Conservation (phyloP, 352 stramenopile genomes). For the Aphanomyces cochlioides region DNA sequence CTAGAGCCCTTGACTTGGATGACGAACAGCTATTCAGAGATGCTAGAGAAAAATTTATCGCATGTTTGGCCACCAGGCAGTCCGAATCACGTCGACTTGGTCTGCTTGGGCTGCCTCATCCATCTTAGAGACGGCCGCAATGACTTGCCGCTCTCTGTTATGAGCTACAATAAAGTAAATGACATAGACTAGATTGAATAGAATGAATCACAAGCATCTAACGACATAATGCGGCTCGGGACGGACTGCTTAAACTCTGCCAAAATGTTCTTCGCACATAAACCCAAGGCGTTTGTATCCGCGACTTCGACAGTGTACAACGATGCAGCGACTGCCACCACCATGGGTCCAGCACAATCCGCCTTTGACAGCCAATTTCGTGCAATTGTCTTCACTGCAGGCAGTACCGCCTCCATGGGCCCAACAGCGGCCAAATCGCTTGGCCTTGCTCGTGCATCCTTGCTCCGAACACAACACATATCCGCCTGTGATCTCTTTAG, state of each 20-base stretch:
- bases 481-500: neutral
- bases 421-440: conserved; percentile 26
- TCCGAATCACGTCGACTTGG: neutral
- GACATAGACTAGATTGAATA: neutral
- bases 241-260: too few relatives aligned
- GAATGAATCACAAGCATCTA: neutral
- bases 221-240: neutral
- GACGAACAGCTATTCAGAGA: neutral
- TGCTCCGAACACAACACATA: neutral
- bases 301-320: neutral
- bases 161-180: neutral
- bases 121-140: neutral
- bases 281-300: conserved; percentile 23
- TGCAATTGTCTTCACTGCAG: neutral
- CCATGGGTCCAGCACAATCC: conserved; percentile 30
- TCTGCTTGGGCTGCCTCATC: neutral
- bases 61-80: neutral
- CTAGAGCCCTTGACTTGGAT: neutral
- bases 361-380: conserved; percentile 24
- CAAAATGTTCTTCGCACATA: conserved; percentile 9
- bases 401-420: conserved; percentile 22
- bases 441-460: conserved; percentile 27
- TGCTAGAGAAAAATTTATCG: neutral
- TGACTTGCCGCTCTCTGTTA: neutral
- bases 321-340: conserved; percentile 17